Percentiles rank a stretch among this genome's conserved stretches.
These are phyloP conservation scores for Sclerotinia spermophila DNA, from an alignment of 2,329 filamentous ascomycete genomes.

Conservation along the genomic window DNA sequence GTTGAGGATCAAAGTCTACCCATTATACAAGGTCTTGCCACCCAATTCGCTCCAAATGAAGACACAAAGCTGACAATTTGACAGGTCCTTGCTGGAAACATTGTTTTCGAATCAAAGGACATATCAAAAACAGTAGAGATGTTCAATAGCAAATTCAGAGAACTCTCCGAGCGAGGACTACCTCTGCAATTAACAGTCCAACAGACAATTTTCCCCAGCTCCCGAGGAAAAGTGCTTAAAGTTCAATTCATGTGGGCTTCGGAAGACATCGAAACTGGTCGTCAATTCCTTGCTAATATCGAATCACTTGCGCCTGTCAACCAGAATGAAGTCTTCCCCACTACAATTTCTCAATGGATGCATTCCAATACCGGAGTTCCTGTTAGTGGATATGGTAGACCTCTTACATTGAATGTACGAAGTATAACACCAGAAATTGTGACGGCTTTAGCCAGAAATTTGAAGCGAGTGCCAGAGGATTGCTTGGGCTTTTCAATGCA, in stretches of 20 bases:
- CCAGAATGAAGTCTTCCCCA: constrained; percentile 33
- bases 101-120: constrained; percentile 38
- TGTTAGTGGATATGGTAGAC: constrained; percentile 14
- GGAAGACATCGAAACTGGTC: constrained; percentile 35
- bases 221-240: constrained; percentile 33
- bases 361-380: constrained; percentile 15
- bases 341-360: constrained; percentile 28
- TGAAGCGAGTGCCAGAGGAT: constrained; percentile 30
- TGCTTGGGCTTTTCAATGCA: constrained; percentile 36
- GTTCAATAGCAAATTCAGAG: constrained; percentile 31
- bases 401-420: constrained; percentile 20
- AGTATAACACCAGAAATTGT: constrained; percentile 17
- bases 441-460: constrained; percentile 6
- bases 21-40: constrained; percentile 32
- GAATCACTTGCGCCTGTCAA: constrained; percentile 32
- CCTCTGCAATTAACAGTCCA: constrained; percentile 28
- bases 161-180: constrained; percentile 28
- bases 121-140: constrained; percentile 30
- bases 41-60: not conserved
- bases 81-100: constrained; percentile 34
- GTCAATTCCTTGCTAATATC: constrained; percentile 35
- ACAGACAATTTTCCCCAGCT: constrained; percentile 36
- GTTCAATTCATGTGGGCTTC: constrained; percentile 38
- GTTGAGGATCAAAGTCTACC: constrained; percentile 42
- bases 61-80: not conserved